Conservation (phyloP, 192 early-diverging fungal genomes). For the Radiomyces spectabilis region DNA sequence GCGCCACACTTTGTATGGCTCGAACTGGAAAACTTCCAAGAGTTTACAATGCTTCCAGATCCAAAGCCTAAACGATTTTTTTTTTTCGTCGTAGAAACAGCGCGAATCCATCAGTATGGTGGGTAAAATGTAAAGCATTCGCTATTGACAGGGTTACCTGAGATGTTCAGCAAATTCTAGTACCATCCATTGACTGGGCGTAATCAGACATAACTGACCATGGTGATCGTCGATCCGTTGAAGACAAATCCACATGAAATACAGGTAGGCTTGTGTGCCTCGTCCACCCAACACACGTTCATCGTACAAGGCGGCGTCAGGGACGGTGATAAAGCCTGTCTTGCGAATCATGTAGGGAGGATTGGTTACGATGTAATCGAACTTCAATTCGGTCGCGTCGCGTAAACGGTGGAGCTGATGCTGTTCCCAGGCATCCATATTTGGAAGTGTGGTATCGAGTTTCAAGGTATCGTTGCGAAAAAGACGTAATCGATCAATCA, state of each 20-base stretch:
- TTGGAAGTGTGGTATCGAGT: too few species aligned
- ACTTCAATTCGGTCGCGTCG: slow-evolving; percentile 29
- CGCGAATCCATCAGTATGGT: too few species aligned
- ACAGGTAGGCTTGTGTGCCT: slow-evolving; percentile 49
- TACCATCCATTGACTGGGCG: slow-evolving; percentile 52
- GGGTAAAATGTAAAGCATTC: background rate
- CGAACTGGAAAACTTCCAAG: slow-evolving; percentile 48
- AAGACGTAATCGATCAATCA: slow-evolving; percentile 30
- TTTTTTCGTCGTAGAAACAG: too few species aligned
- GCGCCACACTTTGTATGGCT: slow-evolving; percentile 51
- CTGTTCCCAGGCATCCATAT: slow-evolving; percentile 28
- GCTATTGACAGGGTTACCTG: slow-evolving; percentile 20
- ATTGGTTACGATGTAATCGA: slow-evolving; percentile 51
- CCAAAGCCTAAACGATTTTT: slow-evolving; percentile 41
- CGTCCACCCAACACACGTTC: slow-evolving; percentile 29
- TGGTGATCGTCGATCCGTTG: slow-evolving; percentile 32
- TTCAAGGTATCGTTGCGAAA: slow-evolving; percentile 52
- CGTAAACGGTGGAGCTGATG: slow-evolving; percentile 28
- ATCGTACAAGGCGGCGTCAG: slow-evolving; percentile 41
- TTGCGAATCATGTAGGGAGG: slow-evolving; percentile 57
- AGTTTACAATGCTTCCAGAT: slow-evolving; percentile 41
- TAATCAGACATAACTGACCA: slow-evolving; percentile 45
- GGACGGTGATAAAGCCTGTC: slow-evolving; percentile 44
- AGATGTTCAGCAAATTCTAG: slow-evolving; percentile 47
- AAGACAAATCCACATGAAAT: slow-evolving; percentile 49